Conservation (phyloP, 2,329 filamentous ascomycete genomes). For the Aspergillus pseudoglaucus region DNA sequence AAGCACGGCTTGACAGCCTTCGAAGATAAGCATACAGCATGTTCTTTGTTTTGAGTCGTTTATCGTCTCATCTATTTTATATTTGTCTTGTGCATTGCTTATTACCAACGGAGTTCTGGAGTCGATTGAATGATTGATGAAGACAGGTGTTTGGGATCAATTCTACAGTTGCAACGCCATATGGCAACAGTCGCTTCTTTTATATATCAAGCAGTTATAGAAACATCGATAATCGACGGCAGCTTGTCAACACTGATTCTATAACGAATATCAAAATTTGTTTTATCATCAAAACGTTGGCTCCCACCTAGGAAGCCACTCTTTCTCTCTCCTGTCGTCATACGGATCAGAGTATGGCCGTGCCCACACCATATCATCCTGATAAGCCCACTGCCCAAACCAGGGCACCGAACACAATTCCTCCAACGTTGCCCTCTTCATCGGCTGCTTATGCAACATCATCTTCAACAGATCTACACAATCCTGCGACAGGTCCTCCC, state of each 20-base stretch:
- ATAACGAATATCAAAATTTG: too few species aligned
- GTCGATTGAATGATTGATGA: slow-evolving; percentile 1
- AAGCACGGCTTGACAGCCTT: slow-evolving; percentile 86
- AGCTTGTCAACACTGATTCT: too few species aligned
- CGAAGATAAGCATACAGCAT: slow-evolving; percentile 43
- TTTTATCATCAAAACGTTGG: too few species aligned
- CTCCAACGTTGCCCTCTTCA: slow-evolving; percentile 16
- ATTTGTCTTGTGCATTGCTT: background rate
- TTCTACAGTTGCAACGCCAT: too few species aligned
- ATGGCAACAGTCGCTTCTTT: too few species aligned
- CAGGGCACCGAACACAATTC: slow-evolving; percentile 20
- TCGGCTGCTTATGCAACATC: slow-evolving; percentile 17
- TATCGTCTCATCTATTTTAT: background rate
- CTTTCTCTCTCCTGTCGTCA: background rate
- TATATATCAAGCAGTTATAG: too few species aligned
- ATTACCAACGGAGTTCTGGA: background rate
- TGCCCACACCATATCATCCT: background rate
- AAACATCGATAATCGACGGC: too few species aligned
- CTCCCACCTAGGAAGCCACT: background rate
- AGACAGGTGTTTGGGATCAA: background rate
- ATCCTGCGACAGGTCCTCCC: slow-evolving; percentile 23
- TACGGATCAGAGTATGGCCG: background rate
- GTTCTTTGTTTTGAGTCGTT: background rate
- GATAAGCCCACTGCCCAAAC: slow-evolving; percentile 16
- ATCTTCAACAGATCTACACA: slow-evolving; percentile 23